phyloP scores from a whole-genome alignment of 1,139 yeast genomes.

The Kodamaea plutei region DNA sequence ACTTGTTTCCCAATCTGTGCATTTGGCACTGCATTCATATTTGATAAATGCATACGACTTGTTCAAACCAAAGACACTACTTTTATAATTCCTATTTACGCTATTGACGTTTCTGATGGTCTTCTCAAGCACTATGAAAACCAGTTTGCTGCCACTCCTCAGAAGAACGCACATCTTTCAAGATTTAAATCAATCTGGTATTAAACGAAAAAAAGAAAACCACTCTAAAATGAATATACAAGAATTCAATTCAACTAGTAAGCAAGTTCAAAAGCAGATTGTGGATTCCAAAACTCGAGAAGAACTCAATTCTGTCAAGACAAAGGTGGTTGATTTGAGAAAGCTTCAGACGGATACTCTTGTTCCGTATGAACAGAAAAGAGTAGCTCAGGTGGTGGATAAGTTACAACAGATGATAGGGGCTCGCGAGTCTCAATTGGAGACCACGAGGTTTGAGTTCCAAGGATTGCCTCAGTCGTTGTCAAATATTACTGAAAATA shows the following conservation, averaged over 20 bases:
- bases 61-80: too few species aligned
- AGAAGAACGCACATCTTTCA: background rate
- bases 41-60: background rate
- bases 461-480: conserved; percentile 21
- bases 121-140: conserved; percentile 1
- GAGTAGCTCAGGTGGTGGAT: conserved; percentile 14
- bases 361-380: conserved; percentile 16
- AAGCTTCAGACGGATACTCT: conserved; percentile 6
- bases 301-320: conserved; percentile 5
- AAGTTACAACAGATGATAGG: conserved; percentile 18
- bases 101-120: conserved; percentile 3
- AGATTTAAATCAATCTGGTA: conserved; percentile 2
- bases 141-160: conserved; percentile 2
- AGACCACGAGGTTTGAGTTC: conserved; percentile 20
- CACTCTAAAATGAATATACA: background rate
- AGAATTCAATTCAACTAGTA: conserved; percentile 1
- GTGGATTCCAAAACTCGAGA: conserved; percentile 7
- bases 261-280: conserved; percentile 8
- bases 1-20: background rate
- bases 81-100: background rate
- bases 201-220: background rate
- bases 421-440: conserved; percentile 15
- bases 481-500: background rate
- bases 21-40: background rate
- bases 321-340: conserved; percentile 8